Conservation (phyloP, 2,329 filamentous ascomycete species). For the Cladosporium sp. region DNA sequence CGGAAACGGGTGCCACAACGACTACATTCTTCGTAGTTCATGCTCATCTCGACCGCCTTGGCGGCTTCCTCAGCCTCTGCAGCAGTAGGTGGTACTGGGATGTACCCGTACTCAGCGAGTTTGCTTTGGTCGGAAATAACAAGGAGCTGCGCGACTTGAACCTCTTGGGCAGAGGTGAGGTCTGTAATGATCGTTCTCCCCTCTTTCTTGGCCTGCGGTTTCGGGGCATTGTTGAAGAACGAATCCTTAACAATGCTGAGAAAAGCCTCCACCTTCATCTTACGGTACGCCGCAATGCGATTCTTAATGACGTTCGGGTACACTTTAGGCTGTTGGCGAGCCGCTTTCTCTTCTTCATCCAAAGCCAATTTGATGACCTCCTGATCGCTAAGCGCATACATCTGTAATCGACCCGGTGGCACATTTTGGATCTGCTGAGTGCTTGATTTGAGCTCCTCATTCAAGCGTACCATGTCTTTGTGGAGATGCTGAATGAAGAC, state of each 20-base stretch:
- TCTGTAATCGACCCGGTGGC: conserved; percentile 33
- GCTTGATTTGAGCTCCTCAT: conserved; percentile 52
- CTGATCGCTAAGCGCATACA: conserved; percentile 55
- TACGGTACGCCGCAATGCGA: conserved; percentile 67
- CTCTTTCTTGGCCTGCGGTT: conserved; percentile 18
- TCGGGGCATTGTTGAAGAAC: conserved; percentile 20
- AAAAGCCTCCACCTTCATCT: conserved; percentile 69
- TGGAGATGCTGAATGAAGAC: conserved; percentile 55
- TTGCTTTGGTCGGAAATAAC: conserved; percentile 54
- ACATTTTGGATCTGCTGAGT: conserved; percentile 26
- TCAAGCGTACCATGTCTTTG: conserved; percentile 59
- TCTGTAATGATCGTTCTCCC: conserved; percentile 58
- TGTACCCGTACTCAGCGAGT: conserved; percentile 68
- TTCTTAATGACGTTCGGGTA: conserved; percentile 84
- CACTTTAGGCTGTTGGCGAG: conserved; percentile 59
- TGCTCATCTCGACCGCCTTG: conserved; percentile 58
- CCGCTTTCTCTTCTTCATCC: conserved; percentile 72
- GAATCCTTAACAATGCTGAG: conserved; percentile 32
- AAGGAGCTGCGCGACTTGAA: conserved; percentile 43
- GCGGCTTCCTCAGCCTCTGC: conserved; percentile 61
- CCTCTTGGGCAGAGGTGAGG: conserved; percentile 61
- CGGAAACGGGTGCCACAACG: conserved; percentile 82
- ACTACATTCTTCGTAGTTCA: conserved; percentile 83
- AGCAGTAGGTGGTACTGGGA: conserved; percentile 59
- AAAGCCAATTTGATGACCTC: conserved; percentile 62